A percentile compares a stretch with the other conserved stretches of the same genome.
Evolutionary conservation across 768 basidiomycete genomes (phyloP).

Genomic region (Mycena crocata): DNA sequence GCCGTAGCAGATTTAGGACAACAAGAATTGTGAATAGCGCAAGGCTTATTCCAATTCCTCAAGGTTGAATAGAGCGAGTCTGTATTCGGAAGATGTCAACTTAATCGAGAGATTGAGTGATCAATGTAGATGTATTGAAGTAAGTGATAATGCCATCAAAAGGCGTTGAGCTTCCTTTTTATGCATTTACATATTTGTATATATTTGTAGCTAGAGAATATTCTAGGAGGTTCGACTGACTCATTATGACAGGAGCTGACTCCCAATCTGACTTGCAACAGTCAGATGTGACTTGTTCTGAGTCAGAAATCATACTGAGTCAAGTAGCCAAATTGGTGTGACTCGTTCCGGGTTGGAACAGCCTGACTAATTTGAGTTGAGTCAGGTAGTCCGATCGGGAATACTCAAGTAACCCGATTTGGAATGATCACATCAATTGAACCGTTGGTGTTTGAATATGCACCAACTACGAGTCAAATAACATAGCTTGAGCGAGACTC

Average conservation of each 20-base stretch:
- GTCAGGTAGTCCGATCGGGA: too few relatives aligned
- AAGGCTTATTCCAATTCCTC: not conserved
- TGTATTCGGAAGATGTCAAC: not conserved
- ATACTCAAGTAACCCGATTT: too few relatives aligned
- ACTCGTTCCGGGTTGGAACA: too few relatives aligned
- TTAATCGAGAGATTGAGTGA: conserved; percentile 6
- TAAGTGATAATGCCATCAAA: not conserved
- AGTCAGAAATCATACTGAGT: too few relatives aligned
- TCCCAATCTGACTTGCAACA: too few relatives aligned
- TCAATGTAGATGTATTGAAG: not conserved
- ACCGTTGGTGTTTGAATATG: too few relatives aligned
- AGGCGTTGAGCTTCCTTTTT: not conserved
- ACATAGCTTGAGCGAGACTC: too few relatives aligned
- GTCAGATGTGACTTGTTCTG: not conserved
- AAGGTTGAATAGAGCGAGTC: conserved; percentile 12
- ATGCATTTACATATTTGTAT: conserved; percentile 5
- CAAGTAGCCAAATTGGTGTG: too few relatives aligned
- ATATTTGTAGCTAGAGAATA: not conserved
- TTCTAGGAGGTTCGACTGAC: too few relatives aligned
- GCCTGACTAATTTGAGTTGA: too few relatives aligned
- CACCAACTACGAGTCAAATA: too few relatives aligned
- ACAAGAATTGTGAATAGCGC: conserved; percentile 9
- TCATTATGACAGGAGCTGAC: not conserved
- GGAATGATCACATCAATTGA: too few relatives aligned
- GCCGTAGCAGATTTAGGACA: conserved; percentile 6